A percentile compares a stretch with the other conserved stretches of the same genome.
phyloP scores from a whole-genome alignment of 2,329 filamentous ascomycete genomes.

The Aspergillus floridensis region DNA sequence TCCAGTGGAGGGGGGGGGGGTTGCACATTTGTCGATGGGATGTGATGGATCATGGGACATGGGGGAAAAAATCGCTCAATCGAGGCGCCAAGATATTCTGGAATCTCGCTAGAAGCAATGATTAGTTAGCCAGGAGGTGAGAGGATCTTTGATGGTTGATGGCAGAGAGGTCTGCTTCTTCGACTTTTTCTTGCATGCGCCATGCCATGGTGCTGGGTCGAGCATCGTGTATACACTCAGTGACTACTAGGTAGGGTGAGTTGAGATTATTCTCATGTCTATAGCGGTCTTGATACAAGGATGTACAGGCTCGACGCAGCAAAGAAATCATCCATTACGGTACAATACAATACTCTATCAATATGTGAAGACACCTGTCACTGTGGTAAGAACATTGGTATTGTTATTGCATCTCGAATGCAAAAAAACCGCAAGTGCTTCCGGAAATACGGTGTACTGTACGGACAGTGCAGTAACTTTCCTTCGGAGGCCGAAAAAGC shows the following conservation, averaged over 20 bases:
- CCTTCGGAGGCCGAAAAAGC: background rate
- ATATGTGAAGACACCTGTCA: too few relatives aligned
- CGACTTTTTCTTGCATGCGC: background rate
- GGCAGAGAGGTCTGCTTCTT: background rate
- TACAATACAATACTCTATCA: too few relatives aligned
- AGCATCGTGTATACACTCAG: too few relatives aligned
- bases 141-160: background rate
- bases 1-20: background rate
- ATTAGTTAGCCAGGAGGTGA: background rate
- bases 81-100: constrained; percentile 16
- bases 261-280: too few relatives aligned
- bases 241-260: too few relatives aligned
- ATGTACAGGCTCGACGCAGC: too few relatives aligned
- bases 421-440: background rate
- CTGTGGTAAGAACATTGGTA: too few relatives aligned
- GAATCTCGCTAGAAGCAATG: constrained; percentile 9
- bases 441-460: background rate
- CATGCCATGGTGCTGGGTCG: background rate
- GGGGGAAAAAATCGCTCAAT: background rate
- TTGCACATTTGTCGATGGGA: background rate
- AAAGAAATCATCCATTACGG: too few relatives aligned
- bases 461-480: too few relatives aligned
- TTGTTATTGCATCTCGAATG: background rate
- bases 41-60: too few relatives aligned
- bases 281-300: too few relatives aligned